phyloP scores from a whole-genome alignment of 2,329 filamentous ascomycete genomes.

The Thielaviopsis populi region DNA sequence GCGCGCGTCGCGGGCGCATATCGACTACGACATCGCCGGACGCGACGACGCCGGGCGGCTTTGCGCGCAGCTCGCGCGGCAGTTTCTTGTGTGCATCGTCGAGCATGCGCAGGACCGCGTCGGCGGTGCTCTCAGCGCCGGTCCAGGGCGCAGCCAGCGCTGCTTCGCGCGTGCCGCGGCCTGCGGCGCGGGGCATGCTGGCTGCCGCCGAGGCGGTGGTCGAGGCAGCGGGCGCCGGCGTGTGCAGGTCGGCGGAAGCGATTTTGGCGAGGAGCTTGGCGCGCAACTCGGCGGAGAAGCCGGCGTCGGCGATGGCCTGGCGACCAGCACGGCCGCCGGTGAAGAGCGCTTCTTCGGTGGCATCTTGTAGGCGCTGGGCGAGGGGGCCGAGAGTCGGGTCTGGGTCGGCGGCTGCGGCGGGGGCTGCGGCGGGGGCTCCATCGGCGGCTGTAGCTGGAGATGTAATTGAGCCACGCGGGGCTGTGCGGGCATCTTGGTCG shows the following conservation, averaged over 20 bases:
- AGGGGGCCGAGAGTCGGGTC: slow-evolving; percentile 1
- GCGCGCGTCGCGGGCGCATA: slow-evolving; percentile 32
- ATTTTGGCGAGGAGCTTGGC: slow-evolving; percentile 41
- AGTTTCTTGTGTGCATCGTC: slow-evolving; percentile 62
- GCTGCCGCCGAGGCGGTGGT: not conserved
- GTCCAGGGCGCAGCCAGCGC: slow-evolving; percentile 61
- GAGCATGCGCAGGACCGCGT: slow-evolving; percentile 71
- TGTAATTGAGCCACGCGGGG: not conserved
- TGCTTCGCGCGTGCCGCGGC: slow-evolving; percentile 50
- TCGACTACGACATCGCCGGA: slow-evolving; percentile 29
- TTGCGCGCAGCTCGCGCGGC: slow-evolving; percentile 31
- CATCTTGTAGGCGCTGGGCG: slow-evolving; percentile 41
- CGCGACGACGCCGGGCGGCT: slow-evolving; percentile 21
- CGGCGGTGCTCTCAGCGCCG: slow-evolving; percentile 57
- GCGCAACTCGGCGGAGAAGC: slow-evolving; percentile 50
- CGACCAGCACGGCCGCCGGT: slow-evolving; percentile 45
- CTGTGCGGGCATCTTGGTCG: not conserved
- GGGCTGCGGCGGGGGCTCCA: not conserved
- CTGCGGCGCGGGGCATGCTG: slow-evolving; percentile 39
- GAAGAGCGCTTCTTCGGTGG: slow-evolving; percentile 46
- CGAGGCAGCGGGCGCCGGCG: slow-evolving; percentile 18
- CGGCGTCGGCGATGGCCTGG: slow-evolving; percentile 44
- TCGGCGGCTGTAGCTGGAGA: not conserved
- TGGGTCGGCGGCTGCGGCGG: not conserved
- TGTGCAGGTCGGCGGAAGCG: slow-evolving; percentile 35